Percentiles rank a stretch among this genome's conserved stretches.
phyloP scores from a whole-genome alignment of 495 filamentous ascomycete species.

The Pseudevernia furfuracea region DNA sequence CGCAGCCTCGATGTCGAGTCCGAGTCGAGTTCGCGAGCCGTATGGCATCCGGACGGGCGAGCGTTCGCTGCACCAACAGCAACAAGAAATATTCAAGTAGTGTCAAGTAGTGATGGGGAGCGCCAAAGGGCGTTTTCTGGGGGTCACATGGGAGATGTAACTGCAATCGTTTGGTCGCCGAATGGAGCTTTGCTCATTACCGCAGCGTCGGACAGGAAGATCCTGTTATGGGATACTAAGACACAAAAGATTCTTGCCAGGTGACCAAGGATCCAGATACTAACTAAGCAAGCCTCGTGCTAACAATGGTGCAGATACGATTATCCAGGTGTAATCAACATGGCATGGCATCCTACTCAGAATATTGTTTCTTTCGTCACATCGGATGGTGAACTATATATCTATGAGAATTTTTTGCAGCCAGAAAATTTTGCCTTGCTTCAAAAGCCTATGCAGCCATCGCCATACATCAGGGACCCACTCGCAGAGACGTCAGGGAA shows the following conservation, averaged over 20 bases:
- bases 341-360: conserved; percentile 83
- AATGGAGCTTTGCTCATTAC: conserved; percentile 84
- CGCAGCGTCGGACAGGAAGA: conserved; percentile 71
- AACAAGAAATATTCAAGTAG: conserved; percentile 75
- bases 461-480: conserved; percentile 80
- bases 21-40: conserved; percentile 64
- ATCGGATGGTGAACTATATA: conserved; percentile 83
- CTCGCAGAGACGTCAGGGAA: conserved; percentile 64
- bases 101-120: conserved; percentile 81
- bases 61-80: conserved; percentile 81
- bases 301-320: conserved; percentile 48
- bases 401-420: conserved; percentile 71
- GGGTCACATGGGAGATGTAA: conserved; percentile 80
- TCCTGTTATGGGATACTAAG: conserved; percentile 83
- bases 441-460: conserved; percentile 55
- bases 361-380: conserved; percentile 88
- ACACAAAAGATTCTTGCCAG: conserved; percentile 66
- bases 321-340: conserved; percentile 70
- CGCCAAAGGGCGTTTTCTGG: conserved; percentile 67
- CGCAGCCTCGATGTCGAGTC: conserved; percentile 67
- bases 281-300: background rate
- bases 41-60: conserved; percentile 92
- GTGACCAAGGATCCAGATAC: conserved; percentile 15
- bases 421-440: conserved; percentile 51
- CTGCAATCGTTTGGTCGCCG: conserved; percentile 82